These are phyloP conservation scores for Penicillium verrucosum DNA, from an alignment of 2,329 filamentous ascomycete genomes.

Conservation along the genomic window DNA sequence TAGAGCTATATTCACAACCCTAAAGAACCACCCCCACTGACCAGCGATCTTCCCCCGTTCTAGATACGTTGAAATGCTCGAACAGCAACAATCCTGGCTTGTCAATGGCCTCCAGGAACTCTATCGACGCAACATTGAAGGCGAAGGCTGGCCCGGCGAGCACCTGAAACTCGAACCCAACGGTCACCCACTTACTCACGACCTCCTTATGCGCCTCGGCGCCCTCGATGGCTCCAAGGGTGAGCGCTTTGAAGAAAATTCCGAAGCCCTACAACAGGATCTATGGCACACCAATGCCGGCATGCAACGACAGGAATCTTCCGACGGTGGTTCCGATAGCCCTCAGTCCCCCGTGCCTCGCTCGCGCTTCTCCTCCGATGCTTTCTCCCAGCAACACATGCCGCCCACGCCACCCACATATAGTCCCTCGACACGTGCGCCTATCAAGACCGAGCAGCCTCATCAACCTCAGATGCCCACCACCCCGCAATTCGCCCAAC, in stretches of 20 bases:
- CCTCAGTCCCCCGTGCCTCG: slow-evolving; percentile 43
- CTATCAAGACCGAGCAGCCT: slow-evolving; percentile 28
- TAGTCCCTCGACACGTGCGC: slow-evolving; percentile 32
- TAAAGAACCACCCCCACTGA: slow-evolving; percentile 2
- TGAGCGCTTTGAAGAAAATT: slow-evolving; percentile 58
- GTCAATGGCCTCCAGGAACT: slow-evolving; percentile 60
- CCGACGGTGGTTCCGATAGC: slow-evolving; percentile 58
- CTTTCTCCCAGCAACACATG: slow-evolving; percentile 31
- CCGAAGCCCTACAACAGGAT: slow-evolving; percentile 53
- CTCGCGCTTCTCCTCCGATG: slow-evolving; percentile 30
- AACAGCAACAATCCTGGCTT: slow-evolving; percentile 62
- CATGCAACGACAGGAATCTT: slow-evolving; percentile 53
- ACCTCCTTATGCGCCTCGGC: slow-evolving; percentile 59
- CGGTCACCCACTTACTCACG: slow-evolving; percentile 61
- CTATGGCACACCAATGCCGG: slow-evolving; percentile 53
- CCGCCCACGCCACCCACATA: slow-evolving; percentile 43
- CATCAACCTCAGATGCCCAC: slow-evolving; percentile 18
- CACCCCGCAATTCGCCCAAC: slow-evolving; percentile 23
- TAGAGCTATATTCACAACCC: neutral
- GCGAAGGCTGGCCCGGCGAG: slow-evolving; percentile 56
- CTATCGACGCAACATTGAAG: slow-evolving; percentile 52
- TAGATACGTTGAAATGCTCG: slow-evolving; percentile 65
- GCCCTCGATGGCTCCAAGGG: slow-evolving; percentile 54
- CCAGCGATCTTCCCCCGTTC: neutral
- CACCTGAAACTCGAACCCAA: slow-evolving; percentile 50